Percentiles rank a stretch among this genome's conserved stretches.
These are phyloP conservation scores for Pseudogymnoascus sp. DNA, from an alignment of 2,329 filamentous ascomycete species.

Conservation along the genomic window DNA sequence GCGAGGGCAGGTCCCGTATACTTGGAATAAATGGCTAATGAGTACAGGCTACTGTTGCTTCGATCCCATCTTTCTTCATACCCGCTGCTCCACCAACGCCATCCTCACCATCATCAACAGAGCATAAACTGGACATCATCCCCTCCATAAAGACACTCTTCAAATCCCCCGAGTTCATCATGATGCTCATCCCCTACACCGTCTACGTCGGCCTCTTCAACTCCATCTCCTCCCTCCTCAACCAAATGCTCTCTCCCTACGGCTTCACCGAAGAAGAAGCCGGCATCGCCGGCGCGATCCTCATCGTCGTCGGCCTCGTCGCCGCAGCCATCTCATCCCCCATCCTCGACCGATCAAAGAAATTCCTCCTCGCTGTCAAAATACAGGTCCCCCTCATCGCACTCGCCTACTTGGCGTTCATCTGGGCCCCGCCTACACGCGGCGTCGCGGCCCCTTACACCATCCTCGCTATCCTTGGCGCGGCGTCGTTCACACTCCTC, in stretches of 20 bases:
- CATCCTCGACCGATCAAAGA: slow-evolving; percentile 76
- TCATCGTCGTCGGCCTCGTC: slow-evolving; percentile 83
- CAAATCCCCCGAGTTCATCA: slow-evolving; percentile 63
- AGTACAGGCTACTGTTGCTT: slow-evolving; percentile 51
- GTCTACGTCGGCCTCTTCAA: slow-evolving; percentile 93
- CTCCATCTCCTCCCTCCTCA: slow-evolving; percentile 75
- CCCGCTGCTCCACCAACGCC: slow-evolving; percentile 71
- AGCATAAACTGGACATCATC: slow-evolving; percentile 44
- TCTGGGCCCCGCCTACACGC: slow-evolving; percentile 64
- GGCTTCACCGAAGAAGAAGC: slow-evolving; percentile 76
- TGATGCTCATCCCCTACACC: slow-evolving; percentile 72
- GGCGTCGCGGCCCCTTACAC: slow-evolving; percentile 61
- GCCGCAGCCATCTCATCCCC: slow-evolving; percentile 69
- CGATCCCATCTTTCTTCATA: slow-evolving; percentile 73
- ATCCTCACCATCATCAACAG: slow-evolving; percentile 53
- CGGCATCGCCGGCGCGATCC: slow-evolving; percentile 79
- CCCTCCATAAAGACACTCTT: slow-evolving; percentile 47
- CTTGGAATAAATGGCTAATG: slow-evolving; percentile 12
- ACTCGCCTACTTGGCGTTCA: slow-evolving; percentile 64
- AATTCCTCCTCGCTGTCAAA: slow-evolving; percentile 67
- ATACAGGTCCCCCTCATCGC: slow-evolving; percentile 67
- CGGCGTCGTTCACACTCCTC: slow-evolving; percentile 69
- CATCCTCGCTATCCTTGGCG: slow-evolving; percentile 69
- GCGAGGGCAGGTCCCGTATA: too few relatives aligned
- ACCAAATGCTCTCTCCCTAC: slow-evolving; percentile 79